Evolutionary conservation across 2,329 filamentous ascomycete species (phyloP).

Genomic region (Hypoxylon sp.): DNA sequence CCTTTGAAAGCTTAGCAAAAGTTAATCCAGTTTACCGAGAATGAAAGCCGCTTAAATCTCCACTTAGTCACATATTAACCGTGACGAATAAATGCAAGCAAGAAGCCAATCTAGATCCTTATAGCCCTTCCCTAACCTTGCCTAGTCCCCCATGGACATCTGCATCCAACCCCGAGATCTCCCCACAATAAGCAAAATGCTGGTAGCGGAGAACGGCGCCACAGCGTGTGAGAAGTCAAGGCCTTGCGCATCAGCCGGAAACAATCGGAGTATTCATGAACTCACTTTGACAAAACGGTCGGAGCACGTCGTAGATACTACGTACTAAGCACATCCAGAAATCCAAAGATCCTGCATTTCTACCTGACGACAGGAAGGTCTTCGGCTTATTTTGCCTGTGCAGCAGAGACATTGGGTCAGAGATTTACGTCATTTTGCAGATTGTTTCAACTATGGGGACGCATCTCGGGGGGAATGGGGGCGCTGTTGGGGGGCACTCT

Average conservation of each 20-base stretch:
- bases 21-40: constrained; percentile 32
- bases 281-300: constrained; percentile 11
- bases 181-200: constrained; percentile 30
- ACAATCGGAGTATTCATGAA: constrained; percentile 34
- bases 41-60: constrained; percentile 17
- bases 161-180: constrained; percentile 42
- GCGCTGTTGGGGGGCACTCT: constrained; percentile 22
- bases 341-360: constrained; percentile 31
- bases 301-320: constrained; percentile 23
- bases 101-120: constrained; percentile 26
- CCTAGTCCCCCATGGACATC: constrained; percentile 24
- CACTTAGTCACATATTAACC: constrained; percentile 15
- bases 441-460: constrained; percentile 20
- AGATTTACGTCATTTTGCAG: constrained; percentile 35
- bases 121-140: constrained; percentile 14
- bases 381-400: constrained; percentile 2
- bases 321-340: constrained; percentile 34
- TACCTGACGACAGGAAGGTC: constrained; percentile 28
- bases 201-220: constrained; percentile 15
- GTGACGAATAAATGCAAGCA: constrained; percentile 14
- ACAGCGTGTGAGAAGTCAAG: constrained; percentile 12
- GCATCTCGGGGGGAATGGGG: constrained; percentile 27
- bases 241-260: constrained; percentile 31
- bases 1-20: constrained; percentile 1
- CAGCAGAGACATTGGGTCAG: constrained; percentile 14